A percentile compares a stretch with the other conserved stretches of the same genome.
Conservation (phyloP, 768 basidiomycete genomes). For the Mycena metata region DNA sequence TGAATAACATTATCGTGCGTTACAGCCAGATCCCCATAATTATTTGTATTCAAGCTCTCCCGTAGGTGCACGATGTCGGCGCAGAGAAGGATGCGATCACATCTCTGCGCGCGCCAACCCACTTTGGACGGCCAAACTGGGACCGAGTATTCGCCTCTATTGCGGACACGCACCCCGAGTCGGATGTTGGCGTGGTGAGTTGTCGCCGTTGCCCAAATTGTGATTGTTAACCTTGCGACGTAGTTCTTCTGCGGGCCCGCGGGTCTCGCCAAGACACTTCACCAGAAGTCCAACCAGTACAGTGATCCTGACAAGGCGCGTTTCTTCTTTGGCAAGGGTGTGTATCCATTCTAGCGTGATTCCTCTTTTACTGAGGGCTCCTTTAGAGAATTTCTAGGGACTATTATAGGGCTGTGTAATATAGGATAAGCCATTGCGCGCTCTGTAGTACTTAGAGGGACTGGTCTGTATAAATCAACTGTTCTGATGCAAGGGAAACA, state of each 20-base stretch:
- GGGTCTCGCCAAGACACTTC: conserved; percentile 76
- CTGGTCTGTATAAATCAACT: no score
- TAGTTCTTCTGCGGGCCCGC: conserved; percentile 92
- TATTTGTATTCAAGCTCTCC: no score
- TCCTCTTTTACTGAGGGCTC: no score
- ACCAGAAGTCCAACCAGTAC: conserved; percentile 88
- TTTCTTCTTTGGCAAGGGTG: conserved; percentile 94
- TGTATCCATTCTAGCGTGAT: conserved; percentile 38
- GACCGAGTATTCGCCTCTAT: conserved; percentile 81
- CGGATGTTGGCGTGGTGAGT: conserved; percentile 93
- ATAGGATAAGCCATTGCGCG: no score
- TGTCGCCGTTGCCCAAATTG: conserved; percentile 16
- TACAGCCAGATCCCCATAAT: no score
- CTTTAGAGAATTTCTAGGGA: conserved; percentile 8
- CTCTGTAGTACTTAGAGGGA: no score
- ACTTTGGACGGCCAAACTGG: conserved; percentile 93
- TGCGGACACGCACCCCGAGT: conserved; percentile 85
- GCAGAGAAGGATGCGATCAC: conserved; percentile 95
- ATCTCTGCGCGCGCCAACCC: conserved; percentile 89
- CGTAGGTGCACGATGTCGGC: conserved; percentile 95
- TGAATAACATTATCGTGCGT: conserved; percentile 94
- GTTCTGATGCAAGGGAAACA: no score
- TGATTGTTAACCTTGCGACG: no score
- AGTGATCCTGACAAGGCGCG: conserved; percentile 81
- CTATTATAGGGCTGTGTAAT: no score